phyloP scores from a whole-genome alignment of 2,329 filamentous ascomycete species.

The Calonectria leucothoes region DNA sequence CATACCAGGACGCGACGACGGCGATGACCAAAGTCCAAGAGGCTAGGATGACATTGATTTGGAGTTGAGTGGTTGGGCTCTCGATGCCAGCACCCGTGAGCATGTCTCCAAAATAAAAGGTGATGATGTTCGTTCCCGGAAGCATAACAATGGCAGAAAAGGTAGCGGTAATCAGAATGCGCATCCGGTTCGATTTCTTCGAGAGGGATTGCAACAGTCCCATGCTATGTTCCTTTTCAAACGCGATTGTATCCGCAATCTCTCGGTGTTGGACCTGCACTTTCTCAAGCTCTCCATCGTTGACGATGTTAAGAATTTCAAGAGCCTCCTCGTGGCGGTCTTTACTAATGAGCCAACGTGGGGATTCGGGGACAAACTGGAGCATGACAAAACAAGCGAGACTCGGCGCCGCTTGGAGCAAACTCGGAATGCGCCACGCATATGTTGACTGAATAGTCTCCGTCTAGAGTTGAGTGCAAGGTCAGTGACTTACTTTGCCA shows the following conservation, averaged over 20 bases:
- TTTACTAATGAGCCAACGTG: constrained; percentile 70
- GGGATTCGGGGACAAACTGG: constrained; percentile 68
- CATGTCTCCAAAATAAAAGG: background rate
- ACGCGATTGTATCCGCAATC: constrained; percentile 47
- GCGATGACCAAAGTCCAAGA: background rate
- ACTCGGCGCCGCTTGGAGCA: background rate
- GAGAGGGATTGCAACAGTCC: background rate
- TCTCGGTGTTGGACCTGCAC: constrained; percentile 67
- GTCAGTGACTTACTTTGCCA: background rate
- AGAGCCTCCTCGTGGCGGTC: constrained; percentile 66
- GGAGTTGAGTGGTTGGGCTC: background rate
- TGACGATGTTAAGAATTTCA: constrained; percentile 62
- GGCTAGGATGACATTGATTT: background rate
- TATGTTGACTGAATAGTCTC: background rate
- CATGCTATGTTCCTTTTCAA: background rate
- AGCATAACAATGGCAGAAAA: background rate
- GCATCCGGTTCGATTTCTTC: background rate
- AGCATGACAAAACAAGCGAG: background rate
- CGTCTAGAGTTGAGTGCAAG: background rate
- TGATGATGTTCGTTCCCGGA: background rate
- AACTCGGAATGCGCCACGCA: background rate
- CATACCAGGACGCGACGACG: background rate
- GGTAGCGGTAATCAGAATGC: background rate
- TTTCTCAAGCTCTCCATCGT: constrained; percentile 62
- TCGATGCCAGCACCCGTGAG: background rate